Evolutionary conservation across 768 basidiomycete species (phyloP).

Genomic region (Auricularia auricula-judae): DNA sequence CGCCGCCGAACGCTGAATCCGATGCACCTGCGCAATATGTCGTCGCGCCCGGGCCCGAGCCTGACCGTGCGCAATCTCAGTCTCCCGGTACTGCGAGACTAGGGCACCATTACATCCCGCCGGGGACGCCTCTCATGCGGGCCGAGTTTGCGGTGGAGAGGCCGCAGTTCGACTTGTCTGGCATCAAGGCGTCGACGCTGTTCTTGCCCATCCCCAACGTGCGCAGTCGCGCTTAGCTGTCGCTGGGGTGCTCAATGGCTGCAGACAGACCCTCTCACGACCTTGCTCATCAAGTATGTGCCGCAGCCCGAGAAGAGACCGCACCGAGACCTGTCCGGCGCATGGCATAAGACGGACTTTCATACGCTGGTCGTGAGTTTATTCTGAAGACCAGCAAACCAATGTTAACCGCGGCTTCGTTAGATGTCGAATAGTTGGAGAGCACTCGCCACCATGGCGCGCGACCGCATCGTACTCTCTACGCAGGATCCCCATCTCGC

Average conservation of each 20-base stretch:
- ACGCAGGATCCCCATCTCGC: conserved; percentile 58
- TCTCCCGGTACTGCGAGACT: not conserved
- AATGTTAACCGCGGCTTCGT: not conserved
- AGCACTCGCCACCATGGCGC: conserved; percentile 72
- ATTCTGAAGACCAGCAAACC: not conserved
- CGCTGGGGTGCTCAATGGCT: conserved; percentile 7
- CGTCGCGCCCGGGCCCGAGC: not conserved
- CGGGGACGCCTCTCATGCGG: not conserved
- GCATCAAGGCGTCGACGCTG: conserved; percentile 39
- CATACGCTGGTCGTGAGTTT: conserved; percentile 69
- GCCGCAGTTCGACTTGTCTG: not conserved
- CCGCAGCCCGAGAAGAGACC: conserved; percentile 66
- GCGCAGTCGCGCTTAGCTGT: conserved; percentile 35
- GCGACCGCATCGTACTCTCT: conserved; percentile 61
- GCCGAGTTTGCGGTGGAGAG: not conserved
- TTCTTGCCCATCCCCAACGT: conserved; percentile 87
- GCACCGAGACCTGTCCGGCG: conserved; percentile 58
- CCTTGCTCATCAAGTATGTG: conserved; percentile 75
- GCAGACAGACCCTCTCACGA: conserved; percentile 76
- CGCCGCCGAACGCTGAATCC: not conserved
- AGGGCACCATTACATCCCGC: not conserved
- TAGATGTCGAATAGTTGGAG: conserved; percentile 89
- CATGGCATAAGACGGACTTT: conserved; percentile 61
- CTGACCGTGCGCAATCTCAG: not conserved
- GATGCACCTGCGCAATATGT: not conserved